phyloP scores from a whole-genome alignment of 345 rosid species.

The Camelina hispida region DNA sequence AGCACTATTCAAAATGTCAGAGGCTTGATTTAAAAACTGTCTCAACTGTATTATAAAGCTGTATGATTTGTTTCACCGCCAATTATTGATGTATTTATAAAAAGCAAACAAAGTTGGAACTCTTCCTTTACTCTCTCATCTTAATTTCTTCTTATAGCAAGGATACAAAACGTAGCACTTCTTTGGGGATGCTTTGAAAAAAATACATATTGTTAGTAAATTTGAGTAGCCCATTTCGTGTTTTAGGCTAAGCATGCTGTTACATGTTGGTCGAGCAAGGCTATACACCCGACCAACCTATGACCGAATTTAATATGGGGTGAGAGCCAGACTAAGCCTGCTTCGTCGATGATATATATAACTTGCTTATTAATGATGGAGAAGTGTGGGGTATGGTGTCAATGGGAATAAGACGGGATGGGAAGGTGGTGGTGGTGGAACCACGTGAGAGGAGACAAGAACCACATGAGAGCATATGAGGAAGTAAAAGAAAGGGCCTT shows the following conservation, averaged over 20 bases:
- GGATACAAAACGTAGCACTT: background rate
- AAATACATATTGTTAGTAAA: background rate
- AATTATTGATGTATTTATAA: constrained; percentile 39
- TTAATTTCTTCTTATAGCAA: background rate
- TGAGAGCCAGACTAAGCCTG: background rate
- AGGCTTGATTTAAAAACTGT: constrained; percentile 40
- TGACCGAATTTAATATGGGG: background rate
- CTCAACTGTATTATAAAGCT: constrained; percentile 44
- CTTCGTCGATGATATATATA: constrained; percentile 1
- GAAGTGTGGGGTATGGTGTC: constrained; percentile 26
- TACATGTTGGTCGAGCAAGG: background rate
- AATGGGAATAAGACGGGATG: constrained; percentile 18
- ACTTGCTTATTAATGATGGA: constrained; percentile 11
- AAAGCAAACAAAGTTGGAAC: constrained; percentile 26
- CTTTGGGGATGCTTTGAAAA: background rate
- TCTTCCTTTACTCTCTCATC: constrained; percentile 7
- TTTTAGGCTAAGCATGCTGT: background rate
- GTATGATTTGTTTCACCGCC: constrained; percentile 36
- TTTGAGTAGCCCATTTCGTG: background rate
- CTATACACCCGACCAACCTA: background rate
- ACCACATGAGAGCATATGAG: constrained; percentile 45
- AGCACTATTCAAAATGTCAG: constrained; percentile 30
- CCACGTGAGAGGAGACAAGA: constrained; percentile 46
- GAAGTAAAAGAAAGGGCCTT: constrained; percentile 22
- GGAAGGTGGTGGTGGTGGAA: constrained; percentile 37